Evolutionary conservation across 345 rosid species (phyloP).

Genomic region (Diplotaxis tenuifolia): DNA sequence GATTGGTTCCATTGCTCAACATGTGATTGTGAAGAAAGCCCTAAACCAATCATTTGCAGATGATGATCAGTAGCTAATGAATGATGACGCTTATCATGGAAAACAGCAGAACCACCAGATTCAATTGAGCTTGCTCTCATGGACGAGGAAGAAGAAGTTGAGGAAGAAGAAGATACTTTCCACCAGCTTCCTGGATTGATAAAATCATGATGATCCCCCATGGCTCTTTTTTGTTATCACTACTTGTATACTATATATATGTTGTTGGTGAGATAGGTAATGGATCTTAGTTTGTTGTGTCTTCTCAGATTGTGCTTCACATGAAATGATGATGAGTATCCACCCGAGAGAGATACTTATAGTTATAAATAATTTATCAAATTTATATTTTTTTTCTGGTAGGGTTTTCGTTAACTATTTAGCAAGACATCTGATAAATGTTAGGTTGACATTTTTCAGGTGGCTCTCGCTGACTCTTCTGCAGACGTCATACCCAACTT

Average conservation of each 20-base stretch:
- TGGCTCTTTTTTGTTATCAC: not conserved
- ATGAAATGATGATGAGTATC: slow-evolving; percentile 38
- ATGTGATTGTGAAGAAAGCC: slow-evolving; percentile 65
- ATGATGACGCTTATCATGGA: slow-evolving; percentile 51
- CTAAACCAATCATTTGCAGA: slow-evolving; percentile 81
- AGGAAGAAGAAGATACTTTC: slow-evolving; percentile 33
- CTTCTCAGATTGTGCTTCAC: slow-evolving; percentile 34
- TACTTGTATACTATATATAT: not conserved
- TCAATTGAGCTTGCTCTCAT: slow-evolving; percentile 60
- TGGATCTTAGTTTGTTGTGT: slow-evolving; percentile 33
- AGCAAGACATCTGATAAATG: slow-evolving; percentile 28
- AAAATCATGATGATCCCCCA: slow-evolving; percentile 42
- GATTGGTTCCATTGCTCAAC: slow-evolving; percentile 83
- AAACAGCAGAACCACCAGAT: slow-evolving; percentile 50
- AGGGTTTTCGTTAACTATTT: slow-evolving; percentile 32
- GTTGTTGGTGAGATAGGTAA: slow-evolving; percentile 1
- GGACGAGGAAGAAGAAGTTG: slow-evolving; percentile 55
- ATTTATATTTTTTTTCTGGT: slow-evolving; percentile 20
- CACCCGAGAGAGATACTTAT: slow-evolving; percentile 38
- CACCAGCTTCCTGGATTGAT: slow-evolving; percentile 41
- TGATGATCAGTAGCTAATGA: slow-evolving; percentile 23
- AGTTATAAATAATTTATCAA: slow-evolving; percentile 31
- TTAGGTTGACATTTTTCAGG: slow-evolving; percentile 41
- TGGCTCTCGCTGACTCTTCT: slow-evolving; percentile 40
- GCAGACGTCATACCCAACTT: slow-evolving; percentile 36